phyloP scores from a whole-genome alignment of 208 protist species.

The Blastocrithidia nonstop region DNA sequence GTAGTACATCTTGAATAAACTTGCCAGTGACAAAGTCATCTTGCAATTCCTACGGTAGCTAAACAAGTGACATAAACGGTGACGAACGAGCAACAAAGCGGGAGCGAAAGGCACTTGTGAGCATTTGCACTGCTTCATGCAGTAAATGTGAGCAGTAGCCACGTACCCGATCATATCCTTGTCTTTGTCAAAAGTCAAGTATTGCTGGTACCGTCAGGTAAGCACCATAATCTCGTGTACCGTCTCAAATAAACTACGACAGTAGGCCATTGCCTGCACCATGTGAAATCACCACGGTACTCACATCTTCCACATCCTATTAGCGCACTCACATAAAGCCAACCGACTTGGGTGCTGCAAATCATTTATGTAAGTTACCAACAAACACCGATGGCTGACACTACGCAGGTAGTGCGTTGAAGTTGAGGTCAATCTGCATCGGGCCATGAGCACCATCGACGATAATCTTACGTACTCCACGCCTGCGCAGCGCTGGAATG shows the following conservation, averaged over 20 bases:
- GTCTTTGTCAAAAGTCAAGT: slow-evolving; percentile 58
- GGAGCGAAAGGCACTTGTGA: slow-evolving; percentile 39
- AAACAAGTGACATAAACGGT: slow-evolving; percentile 78
- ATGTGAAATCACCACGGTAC: slow-evolving; percentile 70
- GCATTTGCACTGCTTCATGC: slow-evolving; percentile 32
- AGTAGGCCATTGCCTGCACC: slow-evolving; percentile 73
- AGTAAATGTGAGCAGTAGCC: slow-evolving; percentile 41
- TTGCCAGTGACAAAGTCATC: slow-evolving; percentile 40
- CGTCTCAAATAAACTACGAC: slow-evolving; percentile 86
- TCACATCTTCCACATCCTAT: slow-evolving; percentile 20
- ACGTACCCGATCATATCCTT: slow-evolving; percentile 36
- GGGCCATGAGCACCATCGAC: slow-evolving; percentile 84
- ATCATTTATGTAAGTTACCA: slow-evolving; percentile 87
- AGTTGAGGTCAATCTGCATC: slow-evolving; percentile 59
- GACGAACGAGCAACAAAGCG: slow-evolving; percentile 45
- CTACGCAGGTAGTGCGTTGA: slow-evolving; percentile 27
- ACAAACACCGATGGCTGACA: slow-evolving; percentile 61
- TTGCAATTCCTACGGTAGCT: slow-evolving; percentile 63
- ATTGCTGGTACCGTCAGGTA: slow-evolving; percentile 68
- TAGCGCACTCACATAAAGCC: slow-evolving; percentile 73
- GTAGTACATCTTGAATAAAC: slow-evolving; percentile 64
- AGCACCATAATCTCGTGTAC: slow-evolving; percentile 71
- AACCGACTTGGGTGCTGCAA: slow-evolving; percentile 67
- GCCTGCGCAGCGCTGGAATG: slow-evolving; percentile 46
- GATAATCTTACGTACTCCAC: slow-evolving; percentile 62